These are phyloP conservation scores for Podospora pseudocomata DNA, from an alignment of 495 filamentous ascomycete genomes.

Conservation along the genomic window DNA sequence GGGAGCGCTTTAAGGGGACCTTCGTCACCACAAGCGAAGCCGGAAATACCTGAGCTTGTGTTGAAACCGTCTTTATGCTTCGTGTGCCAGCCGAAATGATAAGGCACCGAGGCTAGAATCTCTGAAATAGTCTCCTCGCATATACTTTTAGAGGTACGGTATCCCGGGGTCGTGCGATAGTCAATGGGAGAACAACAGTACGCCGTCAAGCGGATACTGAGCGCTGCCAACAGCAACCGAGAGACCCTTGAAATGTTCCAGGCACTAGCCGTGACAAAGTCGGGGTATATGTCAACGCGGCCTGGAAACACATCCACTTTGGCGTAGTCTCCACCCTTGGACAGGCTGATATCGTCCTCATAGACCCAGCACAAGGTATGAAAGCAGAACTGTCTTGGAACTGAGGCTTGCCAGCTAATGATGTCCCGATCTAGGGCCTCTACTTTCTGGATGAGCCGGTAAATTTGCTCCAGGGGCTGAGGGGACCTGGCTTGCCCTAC, in stretches of 20 bases:
- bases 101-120: constrained; percentile 50
- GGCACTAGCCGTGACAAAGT: constrained; percentile 45
- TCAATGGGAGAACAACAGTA: constrained; percentile 48
- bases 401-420: constrained; percentile 36
- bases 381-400: constrained; percentile 37
- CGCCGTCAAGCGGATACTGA: constrained; percentile 45
- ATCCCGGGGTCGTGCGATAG: constrained; percentile 50
- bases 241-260: constrained; percentile 44
- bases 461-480: constrained; percentile 35
- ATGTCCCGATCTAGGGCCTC: constrained; percentile 42
- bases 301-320: constrained; percentile 49
- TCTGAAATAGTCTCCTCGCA: constrained; percentile 45
- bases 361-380: constrained; percentile 46
- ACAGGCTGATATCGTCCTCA: constrained; percentile 32
- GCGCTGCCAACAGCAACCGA: constrained; percentile 42
- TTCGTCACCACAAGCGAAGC: constrained; percentile 41
- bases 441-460: constrained; percentile 35
- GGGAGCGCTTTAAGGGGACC: constrained; percentile 41
- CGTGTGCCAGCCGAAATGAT: constrained; percentile 49
- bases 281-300: constrained; percentile 48
- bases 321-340: constrained; percentile 33
- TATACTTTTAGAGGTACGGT: constrained; percentile 37
- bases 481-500: constrained; percentile 29
- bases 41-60: constrained; percentile 16
- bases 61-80: constrained; percentile 23